Conservation (phyloP, 495 filamentous ascomycete species). For the Trichoderma orchidacearum region DNA sequence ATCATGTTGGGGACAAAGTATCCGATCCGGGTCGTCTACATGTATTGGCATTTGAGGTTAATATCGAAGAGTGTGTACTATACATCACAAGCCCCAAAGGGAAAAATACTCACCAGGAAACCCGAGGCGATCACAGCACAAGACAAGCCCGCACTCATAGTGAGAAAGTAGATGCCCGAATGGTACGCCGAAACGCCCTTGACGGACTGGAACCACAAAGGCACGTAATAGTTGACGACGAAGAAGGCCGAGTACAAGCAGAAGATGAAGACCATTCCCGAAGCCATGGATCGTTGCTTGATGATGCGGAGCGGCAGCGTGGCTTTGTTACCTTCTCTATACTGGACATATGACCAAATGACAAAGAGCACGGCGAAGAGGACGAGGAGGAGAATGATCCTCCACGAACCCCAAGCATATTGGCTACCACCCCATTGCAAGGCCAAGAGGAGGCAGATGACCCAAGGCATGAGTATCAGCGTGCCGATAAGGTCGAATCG, state of each 20-base stretch:
- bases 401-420: conserved; percentile 45
- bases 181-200: conserved; percentile 33
- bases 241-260: conserved; percentile 44
- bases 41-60: neutral
- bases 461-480: conserved; percentile 47
- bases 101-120: conserved; percentile 16
- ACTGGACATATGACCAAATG: conserved; percentile 45
- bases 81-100: conserved; percentile 21
- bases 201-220: conserved; percentile 60
- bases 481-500: conserved; percentile 58
- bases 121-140: conserved; percentile 39
- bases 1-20: conserved; percentile 51
- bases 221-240: conserved; percentile 43
- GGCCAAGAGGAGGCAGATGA: conserved; percentile 60
- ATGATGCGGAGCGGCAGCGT: conserved; percentile 55
- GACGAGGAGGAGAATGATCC: conserved; percentile 57
- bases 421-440: conserved; percentile 69
- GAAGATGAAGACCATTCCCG: conserved; percentile 35
- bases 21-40: conserved; percentile 28
- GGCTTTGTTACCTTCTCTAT: conserved; percentile 46
- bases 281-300: conserved; percentile 47
- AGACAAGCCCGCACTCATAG: conserved; percentile 26
- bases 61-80: conserved; percentile 1
- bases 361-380: conserved; percentile 44
- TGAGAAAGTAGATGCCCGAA: conserved; percentile 39